A percentile compares a stretch with the other conserved stretches of the same genome.
Conservation (phyloP, 495 filamentous ascomycete genomes). For the Talaromyces nanjingensis region DNA sequence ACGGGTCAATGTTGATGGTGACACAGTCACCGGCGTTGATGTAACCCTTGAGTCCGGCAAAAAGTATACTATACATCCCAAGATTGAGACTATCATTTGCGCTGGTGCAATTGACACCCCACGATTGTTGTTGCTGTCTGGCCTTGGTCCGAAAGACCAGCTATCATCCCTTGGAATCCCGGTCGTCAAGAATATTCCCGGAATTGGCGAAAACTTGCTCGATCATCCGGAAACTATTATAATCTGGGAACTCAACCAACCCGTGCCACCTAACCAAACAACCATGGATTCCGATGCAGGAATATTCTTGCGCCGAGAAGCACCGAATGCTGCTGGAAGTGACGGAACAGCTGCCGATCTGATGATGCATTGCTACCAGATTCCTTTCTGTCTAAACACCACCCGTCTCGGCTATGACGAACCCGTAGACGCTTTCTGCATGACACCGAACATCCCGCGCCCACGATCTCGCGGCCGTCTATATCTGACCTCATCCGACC, state of each 20-base stretch:
- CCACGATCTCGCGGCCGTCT: constrained; percentile 67
- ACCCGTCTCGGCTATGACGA: constrained; percentile 66
- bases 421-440: constrained; percentile 76
- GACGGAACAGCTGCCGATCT: constrained; percentile 68
- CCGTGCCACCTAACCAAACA: constrained; percentile 68
- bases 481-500: constrained; percentile 64
- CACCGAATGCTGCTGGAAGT: constrained; percentile 51
- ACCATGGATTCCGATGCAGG: constrained; percentile 83
- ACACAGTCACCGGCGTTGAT: constrained; percentile 58
- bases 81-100: constrained; percentile 67
- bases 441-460: constrained; percentile 85
- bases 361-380: constrained; percentile 93
- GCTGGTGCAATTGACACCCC: constrained; percentile 75
- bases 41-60: constrained; percentile 59
- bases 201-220: constrained; percentile 72
- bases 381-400: constrained; percentile 70
- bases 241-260: constrained; percentile 75
- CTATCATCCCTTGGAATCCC: constrained; percentile 59
- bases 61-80: constrained; percentile 51
- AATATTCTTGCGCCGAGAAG: constrained; percentile 71
- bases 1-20: constrained; percentile 57
- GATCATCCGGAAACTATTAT: constrained; percentile 76
- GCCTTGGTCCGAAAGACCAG: constrained; percentile 63
- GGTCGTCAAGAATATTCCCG: constrained; percentile 63
- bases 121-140: constrained; percentile 66